Percentiles rank a stretch among this genome's conserved stretches.
These are phyloP conservation scores for Amborella trichopoda DNA, from an alignment of 164 flowering plant genomes.

Conservation along the genomic window DNA sequence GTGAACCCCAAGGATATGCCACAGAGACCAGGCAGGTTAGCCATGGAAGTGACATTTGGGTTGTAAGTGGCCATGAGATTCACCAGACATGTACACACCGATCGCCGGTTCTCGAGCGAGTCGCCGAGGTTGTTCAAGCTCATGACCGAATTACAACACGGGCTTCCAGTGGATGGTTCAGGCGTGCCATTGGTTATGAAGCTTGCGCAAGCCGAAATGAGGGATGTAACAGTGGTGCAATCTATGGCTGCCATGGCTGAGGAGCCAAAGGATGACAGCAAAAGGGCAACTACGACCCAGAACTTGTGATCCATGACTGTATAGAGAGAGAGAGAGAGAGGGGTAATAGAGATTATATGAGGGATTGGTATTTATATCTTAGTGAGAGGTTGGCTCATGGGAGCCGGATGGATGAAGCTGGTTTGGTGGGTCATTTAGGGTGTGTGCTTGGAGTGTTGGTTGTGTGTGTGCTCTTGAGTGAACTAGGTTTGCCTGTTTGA, in stretches of 20 bases:
- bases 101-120: constrained; percentile 13
- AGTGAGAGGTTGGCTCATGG: too few relatives aligned
- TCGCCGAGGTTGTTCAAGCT: constrained; percentile 20
- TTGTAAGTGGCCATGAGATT: constrained; percentile 21
- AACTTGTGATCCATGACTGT: too few relatives aligned
- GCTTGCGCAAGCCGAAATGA: constrained; percentile 38
- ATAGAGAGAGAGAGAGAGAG: too few relatives aligned
- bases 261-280: too few relatives aligned
- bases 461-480: too few relatives aligned
- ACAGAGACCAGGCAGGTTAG: constrained; percentile 52
- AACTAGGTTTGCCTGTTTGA: too few relatives aligned
- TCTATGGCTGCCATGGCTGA: constrained; percentile 11
- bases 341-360: too few relatives aligned
- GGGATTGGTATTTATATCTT: too few relatives aligned
- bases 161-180: constrained; percentile 35
- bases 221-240: constrained; percentile 28
- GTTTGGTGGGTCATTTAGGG: too few relatives aligned
- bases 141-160: constrained; percentile 41
- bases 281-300: too few relatives aligned
- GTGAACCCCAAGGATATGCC: constrained; percentile 49
- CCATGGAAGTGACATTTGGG: constrained; percentile 40
- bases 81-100: constrained; percentile 38
- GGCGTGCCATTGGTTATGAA: constrained; percentile 38
- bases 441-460: too few relatives aligned
- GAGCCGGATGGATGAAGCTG: too few relatives aligned